Percentiles rank a stretch among this genome's conserved stretches.
Conservation (phyloP, 192 early-diverging fungal genomes). For the Gonapodya sp. region DNA sequence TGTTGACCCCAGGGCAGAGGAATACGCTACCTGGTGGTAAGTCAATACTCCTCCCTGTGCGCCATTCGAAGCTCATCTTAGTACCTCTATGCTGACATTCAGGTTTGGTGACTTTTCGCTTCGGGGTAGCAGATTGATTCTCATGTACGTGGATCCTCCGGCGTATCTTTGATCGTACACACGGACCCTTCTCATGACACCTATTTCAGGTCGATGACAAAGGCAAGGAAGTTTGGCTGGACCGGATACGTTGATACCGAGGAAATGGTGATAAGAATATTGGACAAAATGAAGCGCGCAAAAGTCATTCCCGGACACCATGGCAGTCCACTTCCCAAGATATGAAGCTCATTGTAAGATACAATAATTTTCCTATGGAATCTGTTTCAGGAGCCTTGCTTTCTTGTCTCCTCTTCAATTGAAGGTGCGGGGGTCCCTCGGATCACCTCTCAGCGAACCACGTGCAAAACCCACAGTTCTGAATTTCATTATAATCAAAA, state of each 20-base stretch:
- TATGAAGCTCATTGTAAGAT: too few species aligned
- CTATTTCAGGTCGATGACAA: conserved; percentile 1
- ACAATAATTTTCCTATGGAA: too few species aligned
- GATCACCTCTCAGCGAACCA: too few species aligned
- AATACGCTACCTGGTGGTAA: conserved; percentile 9
- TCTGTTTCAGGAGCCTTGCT: too few species aligned
- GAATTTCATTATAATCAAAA: too few species aligned
- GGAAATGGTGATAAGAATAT: neutral
- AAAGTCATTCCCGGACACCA: neutral
- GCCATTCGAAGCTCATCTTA: neutral
- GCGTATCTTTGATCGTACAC: neutral
- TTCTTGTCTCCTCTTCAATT: too few species aligned
- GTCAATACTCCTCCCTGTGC: neutral
- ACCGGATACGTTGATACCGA: neutral
- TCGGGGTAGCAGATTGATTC: neutral
- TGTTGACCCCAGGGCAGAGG: neutral
- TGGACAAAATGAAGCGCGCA: neutral
- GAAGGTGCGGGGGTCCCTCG: too few species aligned
- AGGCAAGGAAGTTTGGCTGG: conserved; percentile 7
- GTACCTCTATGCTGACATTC: neutral
- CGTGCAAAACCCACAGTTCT: too few species aligned
- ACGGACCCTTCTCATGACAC: neutral
- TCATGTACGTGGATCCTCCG: neutral
- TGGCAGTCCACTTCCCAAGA: too few species aligned
- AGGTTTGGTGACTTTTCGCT: conserved; percentile 5